Conservation (phyloP, 768 basidiomycete species). For the Auriscalpium vulgare region DNA sequence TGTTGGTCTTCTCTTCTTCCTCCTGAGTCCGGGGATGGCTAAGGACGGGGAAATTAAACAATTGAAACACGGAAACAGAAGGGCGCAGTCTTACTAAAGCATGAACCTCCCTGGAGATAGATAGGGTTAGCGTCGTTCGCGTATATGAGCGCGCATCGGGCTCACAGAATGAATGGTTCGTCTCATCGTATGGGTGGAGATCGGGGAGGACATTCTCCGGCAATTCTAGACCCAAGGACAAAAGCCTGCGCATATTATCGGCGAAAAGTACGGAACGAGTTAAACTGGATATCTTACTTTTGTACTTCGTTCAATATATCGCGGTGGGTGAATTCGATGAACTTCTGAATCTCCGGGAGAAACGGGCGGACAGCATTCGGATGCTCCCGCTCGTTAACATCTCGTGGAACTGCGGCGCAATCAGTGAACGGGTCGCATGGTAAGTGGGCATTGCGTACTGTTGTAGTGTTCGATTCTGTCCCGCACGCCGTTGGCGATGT, state of each 20-base stretch:
- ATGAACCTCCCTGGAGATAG: slow-evolving; percentile 32
- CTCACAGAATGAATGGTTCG: slow-evolving; percentile 16
- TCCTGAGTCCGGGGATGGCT: slow-evolving; percentile 27
- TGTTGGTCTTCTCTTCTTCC: slow-evolving; percentile 23
- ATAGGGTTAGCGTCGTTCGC: neutral
- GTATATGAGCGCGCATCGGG: too few relatives aligned
- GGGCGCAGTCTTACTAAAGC: slow-evolving; percentile 31
- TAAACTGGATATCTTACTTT: slow-evolving; percentile 27
- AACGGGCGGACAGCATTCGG: slow-evolving; percentile 43
- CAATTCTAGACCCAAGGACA: slow-evolving; percentile 45
- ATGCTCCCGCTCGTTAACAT: slow-evolving; percentile 38
- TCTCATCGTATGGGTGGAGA: slow-evolving; percentile 35
- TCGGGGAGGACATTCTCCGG: slow-evolving; percentile 45
- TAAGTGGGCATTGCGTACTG: slow-evolving; percentile 28
- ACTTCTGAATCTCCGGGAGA: slow-evolving; percentile 43
- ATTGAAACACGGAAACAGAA: too few relatives aligned
- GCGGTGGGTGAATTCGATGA: slow-evolving; percentile 42
- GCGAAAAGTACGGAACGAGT: neutral
- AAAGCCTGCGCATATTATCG: slow-evolving; percentile 26
- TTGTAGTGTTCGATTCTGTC: slow-evolving; percentile 63
- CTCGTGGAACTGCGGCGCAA: slow-evolving; percentile 37
- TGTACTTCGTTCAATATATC: slow-evolving; percentile 35
- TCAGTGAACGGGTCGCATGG: neutral
- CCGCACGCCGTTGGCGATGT: slow-evolving; percentile 51
- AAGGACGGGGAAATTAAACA: neutral